Conservation (phyloP, 768 basidiomycete genomes). For the Butyriboletus loyo region DNA sequence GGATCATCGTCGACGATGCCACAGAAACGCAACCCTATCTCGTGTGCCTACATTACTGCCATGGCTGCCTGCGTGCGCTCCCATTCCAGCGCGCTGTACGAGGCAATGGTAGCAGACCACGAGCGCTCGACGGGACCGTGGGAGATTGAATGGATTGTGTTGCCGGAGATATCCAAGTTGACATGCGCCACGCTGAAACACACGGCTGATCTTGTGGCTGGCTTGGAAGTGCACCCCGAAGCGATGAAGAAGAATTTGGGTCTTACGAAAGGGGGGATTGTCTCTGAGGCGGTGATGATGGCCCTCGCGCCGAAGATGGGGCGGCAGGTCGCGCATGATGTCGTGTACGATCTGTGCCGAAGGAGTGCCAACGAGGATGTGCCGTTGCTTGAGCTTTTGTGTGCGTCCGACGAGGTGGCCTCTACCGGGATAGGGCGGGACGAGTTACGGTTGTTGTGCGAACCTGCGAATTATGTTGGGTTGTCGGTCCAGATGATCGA, state of each 20-base stretch:
- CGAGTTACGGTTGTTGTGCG: conserved; percentile 33
- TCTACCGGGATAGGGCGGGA: conserved; percentile 24
- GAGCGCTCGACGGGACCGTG: conserved; percentile 48
- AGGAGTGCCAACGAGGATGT: conserved; percentile 25
- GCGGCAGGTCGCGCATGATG: conserved; percentile 44
- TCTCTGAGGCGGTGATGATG: conserved; percentile 50
- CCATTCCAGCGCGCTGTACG: conserved; percentile 38
- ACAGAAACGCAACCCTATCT: conserved; percentile 48
- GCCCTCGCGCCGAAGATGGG: conserved; percentile 40
- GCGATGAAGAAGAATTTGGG: conserved; percentile 41
- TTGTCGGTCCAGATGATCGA: conserved; percentile 30
- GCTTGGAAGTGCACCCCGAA: conserved; percentile 40
- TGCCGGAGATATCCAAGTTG: conserved; percentile 44
- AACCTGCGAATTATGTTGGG: conserved; percentile 40
- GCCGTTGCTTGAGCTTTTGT: conserved; percentile 34
- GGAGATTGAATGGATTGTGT: conserved; percentile 50
- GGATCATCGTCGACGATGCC: conserved; percentile 51
- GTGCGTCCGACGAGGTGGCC: conserved; percentile 26
- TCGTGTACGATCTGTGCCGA: conserved; percentile 43
- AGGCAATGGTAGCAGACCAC: conserved; percentile 48
- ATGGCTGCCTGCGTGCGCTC: conserved; percentile 42
- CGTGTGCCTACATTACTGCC: conserved; percentile 43
- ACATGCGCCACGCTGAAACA: conserved; percentile 40
- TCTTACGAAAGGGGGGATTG: conserved; percentile 39
- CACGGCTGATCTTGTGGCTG: conserved; percentile 34